Base-by-base conservation (phyloP, 257 asterid genomes). In the Capsicum rhomboideum region DNA sequence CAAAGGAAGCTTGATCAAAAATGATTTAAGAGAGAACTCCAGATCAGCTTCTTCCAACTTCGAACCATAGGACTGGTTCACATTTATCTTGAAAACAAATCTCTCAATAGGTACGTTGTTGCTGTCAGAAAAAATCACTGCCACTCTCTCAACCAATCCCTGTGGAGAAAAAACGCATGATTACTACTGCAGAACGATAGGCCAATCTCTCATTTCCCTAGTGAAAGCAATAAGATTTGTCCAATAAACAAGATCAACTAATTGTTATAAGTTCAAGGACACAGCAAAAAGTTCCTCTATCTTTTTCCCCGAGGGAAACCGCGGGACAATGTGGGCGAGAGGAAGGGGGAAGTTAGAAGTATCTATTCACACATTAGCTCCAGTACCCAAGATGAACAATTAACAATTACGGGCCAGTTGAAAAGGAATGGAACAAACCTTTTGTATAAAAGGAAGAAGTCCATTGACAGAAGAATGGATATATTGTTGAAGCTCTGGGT, bases 111-210 rank as follows among this genome's bases (percentile, higher is more conserved):
- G 92, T 87, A 91, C 86, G 37, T 84, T 87, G 64, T 85, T 91
- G 49, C 81, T 87, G 77, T 87, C 88, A 67, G 90, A 91, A 91
- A 96, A 94, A 58, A 92, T 90, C 72, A 94, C 96, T 9, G 92
- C 98, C 31, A 96, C 93, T 82, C 99, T 93, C 88, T 96, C 99
- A 85, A 96, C 97, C 88, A 91, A 86, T 29, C 94, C 98, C 99
- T 94, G 86, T 52, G 84, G 21, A 17, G 6, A 46, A 63, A 29
- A 84, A 58, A 84, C 78, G 13, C 81, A 50, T 16, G 46, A 50
- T 77, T 77, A 77, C 63, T 26, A 23, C 37, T 16, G 44, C 21
- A 2, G 63, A 26, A 50, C 3, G 0, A 75, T 6, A 50, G 63
- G 42, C 6, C 23, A 75, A 75, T 50, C 63, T 49, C 42, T 77